Evolutionary conservation across 2,329 filamentous ascomycete genomes (phyloP), one percentile per base, ranked within the genome.

Genomic region (Diaporthe destruens): DNA sequence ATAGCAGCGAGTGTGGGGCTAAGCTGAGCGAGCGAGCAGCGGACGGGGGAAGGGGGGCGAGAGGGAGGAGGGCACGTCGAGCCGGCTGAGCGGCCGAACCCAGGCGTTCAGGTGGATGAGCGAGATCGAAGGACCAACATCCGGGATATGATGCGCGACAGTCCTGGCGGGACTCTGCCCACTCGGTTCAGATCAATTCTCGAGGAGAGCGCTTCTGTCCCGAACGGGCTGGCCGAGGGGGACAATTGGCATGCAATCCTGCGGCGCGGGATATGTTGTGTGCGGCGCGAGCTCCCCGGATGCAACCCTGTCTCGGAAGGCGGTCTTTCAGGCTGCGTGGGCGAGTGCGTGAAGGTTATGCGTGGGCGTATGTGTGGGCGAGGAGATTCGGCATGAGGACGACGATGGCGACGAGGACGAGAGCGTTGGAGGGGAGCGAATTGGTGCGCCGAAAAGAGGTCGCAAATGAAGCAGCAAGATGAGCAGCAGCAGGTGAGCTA

Each of bases 121-220:
- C 66, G 49, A 63, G 44, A 51, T 67, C 36, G 66, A 71, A 72
- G 59, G 51, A 44, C 32, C 71, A 74, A 72, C 73, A 74, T 74
- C 47, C 73, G 73, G 71, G 72, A 72, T 36, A 39, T 51, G 39
- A 20, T 51, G 71, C 65, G 65, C 59, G 42, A 65, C 29, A 44
- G 68, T 63, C 51, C 69, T 68, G 59, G 49, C 55, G 59, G 61
- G 71, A 54, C 47, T 59, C 44, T 67, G 71, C 65, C 67, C 66
- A 23, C 57, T 47, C 42, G 71, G 18, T 25, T 57, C 25, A 59
- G 47, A 53, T 44, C 25, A 39, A n/a, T 63, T 34, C n/a, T 57
- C 55, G 25, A 42, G 47, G 12, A 6, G 68, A 44, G 20, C 55
- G 57, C 57, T 29, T n/a, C 23, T 42, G 44, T 39, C 44, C 55